Evolutionary conservation across 768 basidiomycete species (phyloP).

Genomic region (Collybia nuda): DNA sequence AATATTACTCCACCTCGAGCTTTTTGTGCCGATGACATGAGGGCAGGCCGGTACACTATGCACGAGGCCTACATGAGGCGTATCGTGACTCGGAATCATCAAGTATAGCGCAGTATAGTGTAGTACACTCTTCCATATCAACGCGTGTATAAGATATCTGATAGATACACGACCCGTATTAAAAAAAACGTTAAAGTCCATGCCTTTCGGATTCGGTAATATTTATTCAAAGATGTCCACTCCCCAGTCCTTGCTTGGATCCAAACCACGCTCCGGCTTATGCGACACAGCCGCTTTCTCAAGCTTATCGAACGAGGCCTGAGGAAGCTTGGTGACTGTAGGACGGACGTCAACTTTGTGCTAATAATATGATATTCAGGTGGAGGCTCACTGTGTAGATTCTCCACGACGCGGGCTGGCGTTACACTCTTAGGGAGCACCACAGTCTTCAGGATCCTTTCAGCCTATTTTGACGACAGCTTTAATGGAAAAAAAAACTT

Average conservation of each 20-base stretch:
- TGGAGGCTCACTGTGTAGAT: slow-evolving; percentile 51
- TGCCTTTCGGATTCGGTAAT: too few species aligned
- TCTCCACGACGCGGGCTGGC: slow-evolving; percentile 65
- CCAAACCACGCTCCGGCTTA: slow-evolving; percentile 50
- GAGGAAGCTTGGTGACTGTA: slow-evolving; percentile 36
- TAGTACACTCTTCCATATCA: not conserved
- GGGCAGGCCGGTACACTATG: too few species aligned
- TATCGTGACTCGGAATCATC: too few species aligned
- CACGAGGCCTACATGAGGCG: too few species aligned
- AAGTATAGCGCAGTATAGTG: too few species aligned
- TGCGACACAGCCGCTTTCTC: slow-evolving; percentile 56
- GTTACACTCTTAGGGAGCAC: slow-evolving; percentile 81
- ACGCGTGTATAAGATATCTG: not conserved
- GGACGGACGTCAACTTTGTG: slow-evolving; percentile 27
- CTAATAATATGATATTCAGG: not conserved
- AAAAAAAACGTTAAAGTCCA: not conserved
- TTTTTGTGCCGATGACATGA: too few species aligned
- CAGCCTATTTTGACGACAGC: not conserved
- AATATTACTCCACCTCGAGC: too few species aligned
- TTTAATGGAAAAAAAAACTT: slow-evolving; percentile 24
- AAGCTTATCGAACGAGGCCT: slow-evolving; percentile 38
- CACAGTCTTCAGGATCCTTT: slow-evolving; percentile 43
- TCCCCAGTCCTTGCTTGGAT: slow-evolving; percentile 63
- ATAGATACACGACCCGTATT: not conserved
- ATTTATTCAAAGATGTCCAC: slow-evolving; percentile 61